Conservation (phyloP, 108 stramenopile species). For the Discostella stelligeroides region DNA sequence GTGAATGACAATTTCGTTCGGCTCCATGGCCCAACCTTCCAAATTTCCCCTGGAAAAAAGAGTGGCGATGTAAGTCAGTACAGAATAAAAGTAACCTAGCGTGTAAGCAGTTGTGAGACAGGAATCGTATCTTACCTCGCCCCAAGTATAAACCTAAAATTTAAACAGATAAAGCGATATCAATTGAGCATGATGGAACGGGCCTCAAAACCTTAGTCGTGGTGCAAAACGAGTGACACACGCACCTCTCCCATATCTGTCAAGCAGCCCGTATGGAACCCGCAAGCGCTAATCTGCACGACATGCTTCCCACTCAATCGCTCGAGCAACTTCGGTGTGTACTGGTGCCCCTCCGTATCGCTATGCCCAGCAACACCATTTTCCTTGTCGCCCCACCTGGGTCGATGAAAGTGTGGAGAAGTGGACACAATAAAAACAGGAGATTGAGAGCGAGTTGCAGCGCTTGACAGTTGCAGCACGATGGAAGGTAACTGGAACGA, state of each 20-base stretch:
- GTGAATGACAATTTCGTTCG: slow-evolving; percentile 88
- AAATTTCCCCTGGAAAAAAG: slow-evolving; percentile 79
- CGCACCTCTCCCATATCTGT: slow-evolving; percentile 78
- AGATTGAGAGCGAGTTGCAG: no score
- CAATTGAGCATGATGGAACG: not conserved
- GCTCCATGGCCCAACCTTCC: slow-evolving; percentile 90
- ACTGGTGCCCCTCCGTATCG: slow-evolving; percentile 95
- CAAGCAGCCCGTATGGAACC: slow-evolving; percentile 94
- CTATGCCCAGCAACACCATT: slow-evolving; percentile 95
- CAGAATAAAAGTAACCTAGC: no score
- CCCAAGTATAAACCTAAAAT: slow-evolving; percentile 72
- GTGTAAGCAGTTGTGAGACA: not conserved
- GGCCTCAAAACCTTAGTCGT: not conserved
- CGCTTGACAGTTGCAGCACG: no score
- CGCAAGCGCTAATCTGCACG: slow-evolving; percentile 92
- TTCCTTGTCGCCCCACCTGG: slow-evolving; percentile 57
- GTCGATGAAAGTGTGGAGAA: no score
- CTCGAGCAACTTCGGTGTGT: slow-evolving; percentile 87
- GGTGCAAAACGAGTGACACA: not conserved
- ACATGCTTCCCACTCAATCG: slow-evolving; percentile 80
- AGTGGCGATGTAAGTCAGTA: not conserved
- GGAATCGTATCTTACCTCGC: slow-evolving; percentile 47
- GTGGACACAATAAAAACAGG: no score
- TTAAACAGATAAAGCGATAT: not conserved
- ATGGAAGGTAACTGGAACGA: no score